phyloP scores from a whole-genome alignment of 164 flowering plant genomes.

The Umbellularia californica region DNA sequence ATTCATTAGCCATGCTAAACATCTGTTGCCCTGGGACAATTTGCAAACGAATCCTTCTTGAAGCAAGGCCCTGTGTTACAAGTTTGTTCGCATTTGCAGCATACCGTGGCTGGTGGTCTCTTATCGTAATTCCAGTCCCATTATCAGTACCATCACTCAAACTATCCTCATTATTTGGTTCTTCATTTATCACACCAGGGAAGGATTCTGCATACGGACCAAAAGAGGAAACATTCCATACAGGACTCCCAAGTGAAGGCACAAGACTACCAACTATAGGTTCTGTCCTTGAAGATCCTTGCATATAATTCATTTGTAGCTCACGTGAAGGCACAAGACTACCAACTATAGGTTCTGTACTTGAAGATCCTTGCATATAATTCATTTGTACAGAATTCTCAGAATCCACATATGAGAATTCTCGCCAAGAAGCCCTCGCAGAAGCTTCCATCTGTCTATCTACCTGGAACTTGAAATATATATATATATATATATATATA shows the following conservation, averaged over 20 bases:
- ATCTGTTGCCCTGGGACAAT: constrained; percentile 12
- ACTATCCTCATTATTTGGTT: constrained; percentile 10
- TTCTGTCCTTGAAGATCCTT: neutral
- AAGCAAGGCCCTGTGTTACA: constrained; percentile 43
- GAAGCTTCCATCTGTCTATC: neutral
- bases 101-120: constrained; percentile 21
- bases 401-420: neutral
- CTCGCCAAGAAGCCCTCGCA: neutral
- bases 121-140: constrained; percentile 30
- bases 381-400: too few relatives aligned
- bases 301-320: too few relatives aligned
- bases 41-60: constrained; percentile 51
- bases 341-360: neutral
- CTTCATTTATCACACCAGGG: constrained; percentile 5
- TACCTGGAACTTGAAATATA: neutral
- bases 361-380: neutral
- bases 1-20: constrained; percentile 7
- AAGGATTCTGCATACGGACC: constrained; percentile 10
- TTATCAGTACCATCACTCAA: constrained; percentile 1
- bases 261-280: neutral
- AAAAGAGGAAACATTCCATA: constrained; percentile 6
- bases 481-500: neutral
- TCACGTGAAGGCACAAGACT: neutral
- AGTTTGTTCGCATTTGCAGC: neutral
- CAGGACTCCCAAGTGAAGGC: neutral